Conservation (phyloP, 805 yeast genomes). For the Ogataea zsoltii region DNA sequence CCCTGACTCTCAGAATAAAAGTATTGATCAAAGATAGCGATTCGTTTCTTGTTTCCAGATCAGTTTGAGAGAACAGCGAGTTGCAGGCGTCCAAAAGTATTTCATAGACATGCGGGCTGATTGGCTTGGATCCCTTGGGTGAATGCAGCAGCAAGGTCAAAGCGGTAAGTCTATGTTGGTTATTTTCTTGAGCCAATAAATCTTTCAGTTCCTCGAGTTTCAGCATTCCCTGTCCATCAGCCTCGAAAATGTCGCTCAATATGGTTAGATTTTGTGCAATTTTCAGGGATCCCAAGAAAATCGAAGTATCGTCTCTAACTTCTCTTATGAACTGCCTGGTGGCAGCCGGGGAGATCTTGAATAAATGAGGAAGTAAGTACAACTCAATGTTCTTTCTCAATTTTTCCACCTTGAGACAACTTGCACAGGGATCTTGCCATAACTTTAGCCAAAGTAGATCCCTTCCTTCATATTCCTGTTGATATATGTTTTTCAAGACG, state of each 20-base stretch:
- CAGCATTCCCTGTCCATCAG: constrained; percentile 19
- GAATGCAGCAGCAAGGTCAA: constrained; percentile 63
- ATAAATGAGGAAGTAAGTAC: constrained; percentile 64
- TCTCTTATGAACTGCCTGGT: constrained; percentile 31
- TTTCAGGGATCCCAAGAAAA: constrained; percentile 55
- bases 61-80: constrained; percentile 60
- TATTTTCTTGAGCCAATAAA: constrained; percentile 45
- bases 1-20: constrained; percentile 65
- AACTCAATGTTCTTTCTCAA: constrained; percentile 50
- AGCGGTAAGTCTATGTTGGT: constrained; percentile 47
- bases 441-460: constrained; percentile 44
- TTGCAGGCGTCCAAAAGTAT: constrained; percentile 46
- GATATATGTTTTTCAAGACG: constrained; percentile 38
- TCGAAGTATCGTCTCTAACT: constrained; percentile 31
- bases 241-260: constrained; percentile 46
- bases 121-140: constrained; percentile 58
- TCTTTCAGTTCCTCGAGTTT: constrained; percentile 33
- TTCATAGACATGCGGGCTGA: constrained; percentile 46
- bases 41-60: constrained; percentile 67
- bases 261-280: constrained; percentile 65
- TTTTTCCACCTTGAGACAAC: constrained; percentile 34
- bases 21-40: constrained; percentile 61
- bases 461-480: constrained; percentile 20
- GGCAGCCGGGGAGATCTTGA: constrained; percentile 50
- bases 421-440: constrained; percentile 49